Conservation (phyloP, 768 basidiomycete species). For the Hypholoma sublateritium region DNA sequence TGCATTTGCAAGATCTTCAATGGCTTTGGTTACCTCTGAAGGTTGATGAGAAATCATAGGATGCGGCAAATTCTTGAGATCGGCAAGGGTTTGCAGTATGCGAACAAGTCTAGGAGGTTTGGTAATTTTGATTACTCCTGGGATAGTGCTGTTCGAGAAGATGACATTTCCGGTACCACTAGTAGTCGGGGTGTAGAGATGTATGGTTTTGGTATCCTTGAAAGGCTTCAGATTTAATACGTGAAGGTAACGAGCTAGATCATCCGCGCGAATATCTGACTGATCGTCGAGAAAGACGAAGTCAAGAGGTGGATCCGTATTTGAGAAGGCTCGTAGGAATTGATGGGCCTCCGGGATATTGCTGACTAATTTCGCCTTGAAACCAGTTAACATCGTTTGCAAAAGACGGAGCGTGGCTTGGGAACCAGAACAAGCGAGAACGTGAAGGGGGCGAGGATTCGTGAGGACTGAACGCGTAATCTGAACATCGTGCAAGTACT, state of each 20-base stretch:
- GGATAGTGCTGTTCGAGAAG: conserved; percentile 47
- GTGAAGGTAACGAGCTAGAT: conserved; percentile 50
- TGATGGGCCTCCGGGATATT: conserved; percentile 46
- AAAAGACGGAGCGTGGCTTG: conserved; percentile 57
- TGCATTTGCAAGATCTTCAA: conserved; percentile 45
- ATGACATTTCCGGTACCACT: conserved; percentile 52
- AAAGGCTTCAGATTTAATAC: conserved; percentile 37
- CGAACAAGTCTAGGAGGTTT: conserved; percentile 67
- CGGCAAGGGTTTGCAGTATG: conserved; percentile 61
- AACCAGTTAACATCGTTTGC: conserved; percentile 54
- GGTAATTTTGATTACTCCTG: conserved; percentile 65
- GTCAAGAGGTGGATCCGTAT: conserved; percentile 42
- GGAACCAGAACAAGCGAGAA: conserved; percentile 61
- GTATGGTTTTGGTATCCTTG: conserved; percentile 61
- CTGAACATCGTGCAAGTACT: conserved; percentile 50
- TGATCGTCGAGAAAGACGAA: conserved; percentile 72
- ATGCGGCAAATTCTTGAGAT: conserved; percentile 52
- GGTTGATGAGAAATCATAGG: conserved; percentile 36
- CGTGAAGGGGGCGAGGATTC: conserved; percentile 42
- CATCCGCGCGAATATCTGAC: conserved; percentile 55
- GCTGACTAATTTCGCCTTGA: conserved; percentile 43
- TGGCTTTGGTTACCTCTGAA: conserved; percentile 38
- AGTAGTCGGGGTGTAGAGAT: conserved; percentile 71
- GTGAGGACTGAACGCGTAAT: conserved; percentile 46
- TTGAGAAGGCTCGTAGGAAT: conserved; percentile 34